Evolutionary conservation across 2,329 filamentous ascomycete species (phyloP).

Genomic region (Ceratocystis harringtonii): DNA sequence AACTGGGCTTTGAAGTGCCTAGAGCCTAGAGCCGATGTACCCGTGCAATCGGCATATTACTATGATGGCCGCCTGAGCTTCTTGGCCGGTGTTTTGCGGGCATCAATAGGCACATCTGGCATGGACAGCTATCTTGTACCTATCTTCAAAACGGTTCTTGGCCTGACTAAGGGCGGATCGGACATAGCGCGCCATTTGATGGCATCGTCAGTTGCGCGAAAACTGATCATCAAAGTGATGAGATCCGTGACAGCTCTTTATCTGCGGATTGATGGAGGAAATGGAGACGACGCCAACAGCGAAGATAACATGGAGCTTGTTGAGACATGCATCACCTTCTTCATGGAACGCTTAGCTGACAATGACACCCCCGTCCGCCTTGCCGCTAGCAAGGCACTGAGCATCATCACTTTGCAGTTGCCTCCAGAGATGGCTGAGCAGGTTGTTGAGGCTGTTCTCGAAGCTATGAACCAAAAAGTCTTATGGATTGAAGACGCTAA

Average conservation of each 20-base stretch:
- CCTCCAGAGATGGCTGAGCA: constrained; percentile 68
- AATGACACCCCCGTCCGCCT: constrained; percentile 83
- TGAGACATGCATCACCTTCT: constrained; percentile 67
- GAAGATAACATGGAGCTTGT: constrained; percentile 40
- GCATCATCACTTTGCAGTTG: constrained; percentile 68
- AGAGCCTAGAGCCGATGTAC: constrained; percentile 27
- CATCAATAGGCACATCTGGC: constrained; percentile 57
- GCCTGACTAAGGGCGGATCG: constrained; percentile 38
- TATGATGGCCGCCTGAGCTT: constrained; percentile 70
- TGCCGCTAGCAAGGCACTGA: constrained; percentile 83
- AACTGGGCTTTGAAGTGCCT: constrained; percentile 55
- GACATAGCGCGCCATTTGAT: constrained; percentile 39
- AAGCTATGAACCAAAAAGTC: constrained; percentile 46
- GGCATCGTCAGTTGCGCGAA: constrained; percentile 65
- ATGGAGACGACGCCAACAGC: constrained; percentile 31
- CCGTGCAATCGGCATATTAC: constrained; percentile 47
- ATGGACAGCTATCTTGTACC: constrained; percentile 50
- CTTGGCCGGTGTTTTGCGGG: constrained; percentile 54
- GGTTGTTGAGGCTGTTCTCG: constrained; percentile 74
- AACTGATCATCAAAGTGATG: constrained; percentile 71
- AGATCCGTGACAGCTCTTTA: constrained; percentile 56
- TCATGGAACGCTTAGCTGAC: constrained; percentile 66
- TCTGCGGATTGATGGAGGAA: constrained; percentile 24
- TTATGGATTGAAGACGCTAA: constrained; percentile 32
- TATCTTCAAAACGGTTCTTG: constrained; percentile 52